These are phyloP conservation scores for Beauveria brongniartii DNA, from an alignment of 2,329 filamentous ascomycete species.

Conservation along the genomic window DNA sequence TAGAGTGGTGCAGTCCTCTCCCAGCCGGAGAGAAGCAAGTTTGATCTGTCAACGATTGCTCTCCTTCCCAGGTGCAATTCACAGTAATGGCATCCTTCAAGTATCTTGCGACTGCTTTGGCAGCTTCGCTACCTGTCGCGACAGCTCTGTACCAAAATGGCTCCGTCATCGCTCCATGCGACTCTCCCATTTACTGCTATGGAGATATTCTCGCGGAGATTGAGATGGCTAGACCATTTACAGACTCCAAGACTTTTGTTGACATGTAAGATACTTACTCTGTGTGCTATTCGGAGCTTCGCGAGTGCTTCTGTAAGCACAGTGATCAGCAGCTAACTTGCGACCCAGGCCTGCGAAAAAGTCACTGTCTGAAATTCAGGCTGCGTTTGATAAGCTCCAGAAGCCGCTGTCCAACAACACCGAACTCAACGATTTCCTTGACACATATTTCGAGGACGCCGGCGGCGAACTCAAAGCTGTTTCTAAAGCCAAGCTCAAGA, in stretches of 20 bases:
- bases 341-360: constrained; percentile 46
- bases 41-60: not conserved
- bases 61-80: not conserved
- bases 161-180: constrained; percentile 53
- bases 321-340: constrained; percentile 8
- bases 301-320: constrained; percentile 10
- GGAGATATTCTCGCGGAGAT: constrained; percentile 55
- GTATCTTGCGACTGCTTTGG: constrained; percentile 20
- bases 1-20: not conserved
- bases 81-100: constrained; percentile 20
- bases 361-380: constrained; percentile 51
- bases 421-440: constrained; percentile 53
- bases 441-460: constrained; percentile 54
- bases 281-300: not conserved
- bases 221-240: constrained; percentile 54
- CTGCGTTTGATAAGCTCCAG: constrained; percentile 49
- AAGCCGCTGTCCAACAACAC: constrained; percentile 57
- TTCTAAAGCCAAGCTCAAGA: constrained; percentile 40
- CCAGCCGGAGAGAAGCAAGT: not conserved
- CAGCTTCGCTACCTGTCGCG: constrained; percentile 20
- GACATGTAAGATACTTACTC: constrained; percentile 44
- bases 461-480: constrained; percentile 54
- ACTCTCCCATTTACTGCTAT: constrained; percentile 60
- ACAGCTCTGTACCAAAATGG: constrained; percentile 52
- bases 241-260: constrained; percentile 64